Evolutionary conservation across 768 basidiomycete genomes (phyloP).

Genomic region (Pulveroboletus sp.): DNA sequence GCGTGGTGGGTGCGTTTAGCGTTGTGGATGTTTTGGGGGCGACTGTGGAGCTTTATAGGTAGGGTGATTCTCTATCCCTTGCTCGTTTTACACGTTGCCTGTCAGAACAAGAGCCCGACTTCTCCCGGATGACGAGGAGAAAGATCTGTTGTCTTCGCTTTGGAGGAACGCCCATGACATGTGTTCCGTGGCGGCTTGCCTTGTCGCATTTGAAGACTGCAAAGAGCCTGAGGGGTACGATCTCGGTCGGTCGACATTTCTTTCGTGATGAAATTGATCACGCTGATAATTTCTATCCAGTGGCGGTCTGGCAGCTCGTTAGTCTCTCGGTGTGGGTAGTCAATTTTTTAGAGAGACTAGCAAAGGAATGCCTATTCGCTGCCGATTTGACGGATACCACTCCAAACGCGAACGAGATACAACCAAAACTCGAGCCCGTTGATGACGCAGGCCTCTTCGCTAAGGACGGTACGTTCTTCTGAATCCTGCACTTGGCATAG

Average conservation of each 20-base stretch:
- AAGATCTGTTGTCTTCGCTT: conserved; percentile 41
- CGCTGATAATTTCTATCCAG: conserved; percentile 34
- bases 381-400: conserved; percentile 23
- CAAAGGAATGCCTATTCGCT: conserved; percentile 50
- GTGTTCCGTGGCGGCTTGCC: conserved; percentile 58
- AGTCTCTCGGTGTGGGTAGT: conserved; percentile 62
- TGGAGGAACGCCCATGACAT: conserved; percentile 67
- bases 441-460: conserved; percentile 25
- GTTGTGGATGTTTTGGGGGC: conserved; percentile 50
- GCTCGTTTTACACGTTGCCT: conserved; percentile 4
- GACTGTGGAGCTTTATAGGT: conserved; percentile 39
- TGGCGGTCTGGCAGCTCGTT: conserved; percentile 71
- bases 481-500: conserved; percentile 39
- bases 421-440: conserved; percentile 26
- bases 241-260: conserved; percentile 42
- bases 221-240: conserved; percentile 60
- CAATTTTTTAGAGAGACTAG: conserved; percentile 55
- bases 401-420: conserved; percentile 9
- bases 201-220: conserved; percentile 66
- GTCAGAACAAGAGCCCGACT: conserved; percentile 32
- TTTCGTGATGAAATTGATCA: background rate
- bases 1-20: conserved; percentile 39
- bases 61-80: conserved; percentile 1
- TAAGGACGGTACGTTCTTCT: conserved; percentile 21
- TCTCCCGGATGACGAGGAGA: conserved; percentile 34